These are phyloP conservation scores for Penicillium sp. DNA, from an alignment of 2,329 filamentous ascomycete species.

Conservation along the genomic window DNA sequence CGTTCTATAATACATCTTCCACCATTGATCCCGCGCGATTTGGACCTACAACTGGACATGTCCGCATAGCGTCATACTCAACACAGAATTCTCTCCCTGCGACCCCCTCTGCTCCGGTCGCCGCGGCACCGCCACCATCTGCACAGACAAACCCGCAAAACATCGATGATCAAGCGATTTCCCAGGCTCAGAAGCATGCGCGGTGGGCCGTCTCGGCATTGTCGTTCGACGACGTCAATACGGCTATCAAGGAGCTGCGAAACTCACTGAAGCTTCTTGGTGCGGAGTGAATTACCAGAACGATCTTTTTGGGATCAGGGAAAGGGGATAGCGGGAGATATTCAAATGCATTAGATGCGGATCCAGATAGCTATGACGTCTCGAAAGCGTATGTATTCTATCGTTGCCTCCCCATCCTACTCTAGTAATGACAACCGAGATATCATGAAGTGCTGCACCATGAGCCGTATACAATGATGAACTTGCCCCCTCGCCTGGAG, in stretches of 20 bases:
- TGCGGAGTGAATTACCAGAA: conserved; percentile 53
- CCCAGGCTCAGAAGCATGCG: conserved; percentile 89
- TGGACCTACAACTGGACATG: conserved; percentile 27
- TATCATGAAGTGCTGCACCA: background rate
- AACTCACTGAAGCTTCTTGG: conserved; percentile 75
- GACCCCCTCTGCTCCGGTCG: conserved; percentile 23
- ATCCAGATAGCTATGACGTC: background rate
- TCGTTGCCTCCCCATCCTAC: background rate
- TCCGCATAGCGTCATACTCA: conserved; percentile 26
- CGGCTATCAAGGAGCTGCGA: conserved; percentile 82
- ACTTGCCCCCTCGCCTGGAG: background rate
- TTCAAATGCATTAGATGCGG: background rate
- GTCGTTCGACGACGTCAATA: conserved; percentile 94
- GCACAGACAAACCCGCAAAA: conserved; percentile 34
- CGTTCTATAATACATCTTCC: conserved; percentile 29
- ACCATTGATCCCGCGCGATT: conserved; percentile 24
- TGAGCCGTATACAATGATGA: background rate
- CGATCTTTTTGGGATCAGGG: background rate
- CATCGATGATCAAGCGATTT: conserved; percentile 73
- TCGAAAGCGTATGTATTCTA: background rate
- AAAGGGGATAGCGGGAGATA: background rate
- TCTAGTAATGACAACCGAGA: background rate
- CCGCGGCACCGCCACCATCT: conserved; percentile 25
- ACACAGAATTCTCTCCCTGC: conserved; percentile 27
- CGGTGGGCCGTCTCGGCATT: conserved; percentile 96